phyloP scores from a whole-genome alignment of 768 basidiomycete genomes.

The Neoboletus magnificus region DNA sequence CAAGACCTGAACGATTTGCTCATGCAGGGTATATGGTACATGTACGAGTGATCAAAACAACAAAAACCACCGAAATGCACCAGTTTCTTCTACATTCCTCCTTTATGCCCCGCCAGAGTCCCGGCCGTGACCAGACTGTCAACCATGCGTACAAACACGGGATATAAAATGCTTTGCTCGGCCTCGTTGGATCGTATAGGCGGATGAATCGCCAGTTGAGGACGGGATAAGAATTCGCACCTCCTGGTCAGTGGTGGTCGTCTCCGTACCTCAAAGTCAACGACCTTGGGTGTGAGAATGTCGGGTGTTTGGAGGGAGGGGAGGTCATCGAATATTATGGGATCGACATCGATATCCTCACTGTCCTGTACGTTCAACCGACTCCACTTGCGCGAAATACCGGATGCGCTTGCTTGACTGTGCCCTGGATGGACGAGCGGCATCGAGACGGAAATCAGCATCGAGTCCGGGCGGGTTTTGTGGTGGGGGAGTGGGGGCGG shows the following conservation, averaged over 20 bases:
- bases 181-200: constrained; percentile 7
- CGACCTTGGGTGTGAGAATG: background rate
- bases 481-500: constrained; percentile 16
- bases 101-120: constrained; percentile 3
- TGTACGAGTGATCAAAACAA: background rate
- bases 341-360: constrained; percentile 11
- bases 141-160: constrained; percentile 24
- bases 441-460: constrained; percentile 12
- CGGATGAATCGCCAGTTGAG: constrained; percentile 20
- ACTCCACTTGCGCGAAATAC: constrained; percentile 32
- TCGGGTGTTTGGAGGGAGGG: background rate
- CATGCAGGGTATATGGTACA: background rate
- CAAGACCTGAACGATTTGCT: background rate
- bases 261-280: constrained; percentile 16
- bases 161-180: constrained; percentile 20
- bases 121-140: constrained; percentile 19
- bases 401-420: constrained; percentile 11
- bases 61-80: background rate
- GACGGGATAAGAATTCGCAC: constrained; percentile 21
- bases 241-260: background rate
- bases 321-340: constrained; percentile 26
- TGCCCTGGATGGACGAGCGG: constrained; percentile 3
- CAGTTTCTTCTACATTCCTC: background rate
- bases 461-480: background rate
- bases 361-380: constrained; percentile 25